Conservation (phyloP, 2,329 filamentous ascomycete genomes). For the Ceratocystis albifundus region DNA sequence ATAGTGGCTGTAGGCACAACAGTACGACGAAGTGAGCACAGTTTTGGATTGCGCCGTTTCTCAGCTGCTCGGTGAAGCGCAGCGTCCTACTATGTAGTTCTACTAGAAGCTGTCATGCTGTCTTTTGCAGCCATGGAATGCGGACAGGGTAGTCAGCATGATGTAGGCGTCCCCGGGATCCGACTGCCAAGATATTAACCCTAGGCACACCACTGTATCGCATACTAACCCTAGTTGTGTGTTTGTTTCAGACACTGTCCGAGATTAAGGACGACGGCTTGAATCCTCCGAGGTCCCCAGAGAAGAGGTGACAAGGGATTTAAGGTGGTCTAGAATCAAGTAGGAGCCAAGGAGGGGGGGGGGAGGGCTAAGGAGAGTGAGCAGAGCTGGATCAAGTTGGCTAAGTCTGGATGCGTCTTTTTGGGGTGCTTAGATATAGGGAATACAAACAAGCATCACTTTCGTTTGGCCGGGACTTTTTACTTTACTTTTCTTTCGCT, state of each 20-base stretch:
- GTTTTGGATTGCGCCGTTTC: too few relatives aligned
- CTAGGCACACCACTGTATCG: neutral
- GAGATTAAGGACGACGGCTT: constrained; percentile 10
- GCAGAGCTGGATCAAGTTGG: too few relatives aligned
- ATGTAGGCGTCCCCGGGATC: neutral
- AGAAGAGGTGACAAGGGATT: neutral
- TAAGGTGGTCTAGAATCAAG: neutral
- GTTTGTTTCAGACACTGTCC: neutral
- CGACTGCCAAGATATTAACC: neutral
- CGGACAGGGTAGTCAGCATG: neutral
- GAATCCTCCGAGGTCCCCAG: neutral
- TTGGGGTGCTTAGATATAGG: neutral
- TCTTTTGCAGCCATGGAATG: neutral
- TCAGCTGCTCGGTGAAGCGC: too few relatives aligned
- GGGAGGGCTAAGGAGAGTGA: too few relatives aligned
- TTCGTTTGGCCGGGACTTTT: constrained; percentile 8
- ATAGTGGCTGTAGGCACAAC: too few relatives aligned
- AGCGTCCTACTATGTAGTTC: too few relatives aligned
- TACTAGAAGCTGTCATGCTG: too few relatives aligned
- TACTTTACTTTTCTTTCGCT: too few relatives aligned
- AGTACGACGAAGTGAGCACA: too few relatives aligned
- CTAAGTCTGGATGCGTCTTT: constrained; percentile 2
- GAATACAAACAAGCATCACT: neutral
- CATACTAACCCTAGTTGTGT: neutral
- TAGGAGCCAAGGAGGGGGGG: too few relatives aligned